Base-by-base conservation (phyloP, 2,329 filamentous ascomycete genomes). In the Myriangium duriaei region DNA sequence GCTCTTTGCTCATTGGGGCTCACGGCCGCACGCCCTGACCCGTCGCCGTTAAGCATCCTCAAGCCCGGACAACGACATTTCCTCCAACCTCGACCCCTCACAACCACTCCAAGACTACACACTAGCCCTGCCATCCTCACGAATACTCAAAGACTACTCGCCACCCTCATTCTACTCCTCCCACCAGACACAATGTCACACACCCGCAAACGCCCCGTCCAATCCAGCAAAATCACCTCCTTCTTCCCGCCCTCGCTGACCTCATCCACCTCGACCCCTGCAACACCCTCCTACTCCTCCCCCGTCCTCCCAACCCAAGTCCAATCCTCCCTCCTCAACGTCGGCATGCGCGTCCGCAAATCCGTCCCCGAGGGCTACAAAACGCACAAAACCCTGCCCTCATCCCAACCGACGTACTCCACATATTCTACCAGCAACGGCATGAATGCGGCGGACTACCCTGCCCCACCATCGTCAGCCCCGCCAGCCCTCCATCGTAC, bases 281-380 rank as follows among this genome's bases (percentile, higher is more conserved):
- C n/a, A 16, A 16, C 32, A 14, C 19, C 35, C 24, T 18, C 12
- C 19, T 37, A 29, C 24, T 37, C 39, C 14, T 48, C 47, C 31
- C 42, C 49, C 14, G 44, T 55, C n/a, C 65, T 87, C 11, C 76
- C 83, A 1, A 59, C 69, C 15, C 67, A 67, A 5, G 69, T 92
- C 19, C 84, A 94, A 59, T 71, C 86, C 24, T 81, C 81, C 45
- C 76, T 96, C n/a, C 68, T 95, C 30, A 83, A 72, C 51, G 88
- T 96, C 46, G 88, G 88, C 51, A 95, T 95, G 86, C 79, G 88
- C 15, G 72, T 96, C 35, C 81, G 88, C 55, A 96, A 96, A 64
- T 82, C 82, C 9, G 81, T 96, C 5, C 81, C 85, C 1, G 87
- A 95, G 56, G 88, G 88, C 42, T 95, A 95, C 70, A 92, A 93